Base-by-base conservation (phyloP, 257 asterid species). In the Dorcoceras hygrometricum region DNA sequence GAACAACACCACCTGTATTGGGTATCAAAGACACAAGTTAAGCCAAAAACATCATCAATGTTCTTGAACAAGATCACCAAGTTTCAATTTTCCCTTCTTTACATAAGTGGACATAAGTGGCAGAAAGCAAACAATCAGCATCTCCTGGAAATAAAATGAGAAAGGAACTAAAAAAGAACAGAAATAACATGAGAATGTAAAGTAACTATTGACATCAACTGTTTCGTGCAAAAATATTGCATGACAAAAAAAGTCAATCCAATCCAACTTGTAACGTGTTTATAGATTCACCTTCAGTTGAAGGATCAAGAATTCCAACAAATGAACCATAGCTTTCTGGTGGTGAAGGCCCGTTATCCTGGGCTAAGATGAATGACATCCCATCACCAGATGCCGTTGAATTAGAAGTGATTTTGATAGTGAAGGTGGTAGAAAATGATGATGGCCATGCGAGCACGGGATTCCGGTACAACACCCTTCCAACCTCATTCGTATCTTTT, bases 221-320 rank as follows among this genome's bases (percentile, higher is more conserved):
- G 7, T 29, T 29, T 18, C 36, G 1, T n/a, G 12, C 22, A 51
- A 22, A 27, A 16, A 11, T 29, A 8, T 9, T 28, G 48, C 3
- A 10, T 28, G 12, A 27, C 8, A 61, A 61, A 34, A 61, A 61
- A n/a, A 8, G n/a, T n/a, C n/a, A n/a, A n/a, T n/a, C n/a, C 32
- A 36, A 20, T 36, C 48, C 5, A 43, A 18, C 9, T 43, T 23
- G 23, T 12, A 51, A 65, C 19, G 48, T 4, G 53, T 69, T 24
- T 28, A 50, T n/a, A 59, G 3, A 23, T 23, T 66, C 53, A 84
- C 90, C 87, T 83, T 86, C 87, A 28, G 90, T 82, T 2, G 84
- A 71, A 23, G 87, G 86, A 79, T 88, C 93, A 76, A 88, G 78
- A 72, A 86, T 80, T 18, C 96, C 90, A 27, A 86, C 73, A 76